Percentiles rank a stretch among this genome's conserved stretches.
Conservation (phyloP, 139 green algal species). For the Deuterostichococcus epilithicus region DNA sequence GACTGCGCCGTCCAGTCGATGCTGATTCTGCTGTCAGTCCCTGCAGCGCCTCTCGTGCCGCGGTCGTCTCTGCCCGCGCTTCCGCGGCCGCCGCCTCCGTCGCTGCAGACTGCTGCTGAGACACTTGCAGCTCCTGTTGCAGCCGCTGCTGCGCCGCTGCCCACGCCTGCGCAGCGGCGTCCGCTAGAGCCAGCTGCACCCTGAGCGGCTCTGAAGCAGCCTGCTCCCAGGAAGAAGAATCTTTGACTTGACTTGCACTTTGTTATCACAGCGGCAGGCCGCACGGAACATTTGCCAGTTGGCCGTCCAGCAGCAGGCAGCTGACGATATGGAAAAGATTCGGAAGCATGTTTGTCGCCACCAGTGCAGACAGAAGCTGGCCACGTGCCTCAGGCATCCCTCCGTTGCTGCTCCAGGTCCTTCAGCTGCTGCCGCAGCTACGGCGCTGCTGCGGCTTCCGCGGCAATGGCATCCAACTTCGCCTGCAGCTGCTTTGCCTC, state of each 20-base stretch:
- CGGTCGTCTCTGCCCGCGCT: not conserved
- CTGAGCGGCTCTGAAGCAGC: not conserved
- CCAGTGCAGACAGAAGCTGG: too few species aligned
- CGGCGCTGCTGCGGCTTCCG: not conserved
- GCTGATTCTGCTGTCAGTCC: not conserved
- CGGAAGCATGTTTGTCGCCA: too few species aligned
- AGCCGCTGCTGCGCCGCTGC: slow-evolving; percentile 15
- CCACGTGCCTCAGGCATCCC: too few species aligned
- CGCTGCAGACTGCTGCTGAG: not conserved
- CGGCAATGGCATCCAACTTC: slow-evolving; percentile 15
- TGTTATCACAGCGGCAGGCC: too few species aligned
- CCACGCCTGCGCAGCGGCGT: slow-evolving; percentile 8
- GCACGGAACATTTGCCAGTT: too few species aligned
- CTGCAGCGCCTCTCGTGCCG: not conserved
- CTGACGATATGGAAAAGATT: too few species aligned
- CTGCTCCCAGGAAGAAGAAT: too few species aligned
- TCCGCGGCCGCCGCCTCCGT: not conserved
- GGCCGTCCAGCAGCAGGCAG: too few species aligned
- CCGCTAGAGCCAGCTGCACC: not conserved
- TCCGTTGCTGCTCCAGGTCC: not conserved
- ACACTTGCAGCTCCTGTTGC: slow-evolving; percentile 7
- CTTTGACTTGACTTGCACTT: too few species aligned
- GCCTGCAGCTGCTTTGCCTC: slow-evolving; percentile 32
- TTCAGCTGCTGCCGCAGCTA: slow-evolving; percentile 31
- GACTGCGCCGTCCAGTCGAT: not conserved